Base-by-base conservation (phyloP, 352 stramenopile species). In the Phytopythium aichiense region DNA sequence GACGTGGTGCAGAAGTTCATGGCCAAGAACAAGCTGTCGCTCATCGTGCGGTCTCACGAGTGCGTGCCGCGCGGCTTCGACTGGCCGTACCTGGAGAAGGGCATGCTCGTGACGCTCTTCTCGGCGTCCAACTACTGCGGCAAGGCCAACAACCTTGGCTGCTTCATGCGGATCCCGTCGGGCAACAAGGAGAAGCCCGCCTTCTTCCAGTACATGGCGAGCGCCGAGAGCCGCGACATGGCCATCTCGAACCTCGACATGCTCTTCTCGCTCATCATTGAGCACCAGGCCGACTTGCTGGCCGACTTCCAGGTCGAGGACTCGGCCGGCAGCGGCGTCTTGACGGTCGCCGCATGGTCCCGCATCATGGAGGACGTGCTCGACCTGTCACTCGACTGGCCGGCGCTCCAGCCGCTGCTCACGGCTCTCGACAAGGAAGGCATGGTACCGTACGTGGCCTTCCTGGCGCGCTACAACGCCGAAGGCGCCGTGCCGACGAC, bases 201-300 rank as follows among this genome's bases (percentile, higher is more conserved):
- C 7, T 94, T 94, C 61, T 92, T 94, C 67, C 86, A 94, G 73
- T 94, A 92, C 66, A 94, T 93, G 83, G 86, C 86, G 12, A 92
- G 77, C 30, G 77, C 79, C 16, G 84, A 91, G 65, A 87, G 83
- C 60, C 83, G 83, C 16, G 86, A 95, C 49, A 89, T 93, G 72
- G 86, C 68, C 4, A 71, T 91, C 20, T 87, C 84, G 49, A 95
- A 95, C 65, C 62, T 95, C 37, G 86, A 95, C 59, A 84, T 71
- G 50, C 72, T 95, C n/a, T 92, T 95, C 53, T 90, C 79, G 56
- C 73, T 93, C n/a, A 91, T 95, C 46, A 68, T 93, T 28, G 77
- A 91, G 54, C 81, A 91, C 63, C 69, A 73, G 9, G 78, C 81
- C 15, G 84, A 91, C 38, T 61, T 95, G 51, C 58, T 79, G 15